phyloP scores from a whole-genome alignment of 768 basidiomycete species.

The Suillus tomentosus region DNA sequence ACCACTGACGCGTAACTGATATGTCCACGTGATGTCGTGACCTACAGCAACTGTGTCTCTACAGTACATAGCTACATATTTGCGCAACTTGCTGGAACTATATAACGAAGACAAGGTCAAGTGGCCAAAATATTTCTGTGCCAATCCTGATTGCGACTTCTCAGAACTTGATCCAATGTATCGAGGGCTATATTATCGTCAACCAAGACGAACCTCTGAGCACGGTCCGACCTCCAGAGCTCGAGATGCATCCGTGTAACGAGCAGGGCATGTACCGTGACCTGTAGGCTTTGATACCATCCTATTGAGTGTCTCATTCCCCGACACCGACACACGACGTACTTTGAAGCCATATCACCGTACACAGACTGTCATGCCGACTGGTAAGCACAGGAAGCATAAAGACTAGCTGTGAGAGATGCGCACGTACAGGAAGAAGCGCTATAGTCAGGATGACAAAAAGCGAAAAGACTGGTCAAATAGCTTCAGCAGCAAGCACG shows the following conservation, averaged over 20 bases:
- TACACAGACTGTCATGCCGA: conserved; percentile 1
- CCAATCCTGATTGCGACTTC: background rate
- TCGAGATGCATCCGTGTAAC: conserved; percentile 10
- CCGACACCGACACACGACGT: background rate
- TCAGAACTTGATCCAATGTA: too few species aligned
- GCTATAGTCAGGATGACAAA: conserved; percentile 1
- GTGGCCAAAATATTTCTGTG: background rate
- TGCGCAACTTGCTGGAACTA: too few species aligned
- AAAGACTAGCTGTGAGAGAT: background rate
- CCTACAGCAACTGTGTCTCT: background rate
- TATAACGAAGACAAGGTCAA: background rate
- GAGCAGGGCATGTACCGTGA: conserved; percentile 7
- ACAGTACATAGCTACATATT: background rate
- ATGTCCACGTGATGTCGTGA: background rate
- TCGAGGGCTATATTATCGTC: background rate
- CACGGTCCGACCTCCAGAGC: conserved; percentile 10
- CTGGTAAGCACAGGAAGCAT: background rate
- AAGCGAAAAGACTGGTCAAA: conserved; percentile 7
- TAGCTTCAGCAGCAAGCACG: background rate
- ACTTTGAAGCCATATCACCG: conserved; percentile 9
- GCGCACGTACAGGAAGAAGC: conserved; percentile 1
- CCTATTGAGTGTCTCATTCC: background rate
- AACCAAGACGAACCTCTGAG: too few species aligned
- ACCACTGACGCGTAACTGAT: background rate
- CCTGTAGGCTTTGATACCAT: conserved; percentile 4